phyloP scores from a whole-genome alignment of 495 filamentous ascomycete species.

The Hypoxylon lienhwacheense region DNA sequence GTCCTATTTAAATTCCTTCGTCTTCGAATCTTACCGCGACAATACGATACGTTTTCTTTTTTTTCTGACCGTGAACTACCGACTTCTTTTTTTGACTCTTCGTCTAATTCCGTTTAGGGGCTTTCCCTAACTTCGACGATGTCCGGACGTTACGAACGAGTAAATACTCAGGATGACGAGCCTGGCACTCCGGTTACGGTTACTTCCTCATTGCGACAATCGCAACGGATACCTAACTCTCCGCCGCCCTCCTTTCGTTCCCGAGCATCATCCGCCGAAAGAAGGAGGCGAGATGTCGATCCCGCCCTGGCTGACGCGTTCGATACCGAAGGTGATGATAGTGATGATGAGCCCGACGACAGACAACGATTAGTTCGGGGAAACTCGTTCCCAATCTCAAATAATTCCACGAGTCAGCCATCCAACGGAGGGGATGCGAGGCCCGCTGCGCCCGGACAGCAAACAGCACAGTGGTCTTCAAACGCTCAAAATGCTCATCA shows the following conservation, averaged over 20 bases:
- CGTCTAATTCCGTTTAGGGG: conserved; percentile 23
- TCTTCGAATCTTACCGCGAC: conserved; percentile 24
- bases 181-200: conserved; percentile 43
- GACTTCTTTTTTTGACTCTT: conserved; percentile 18
- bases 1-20: conserved; percentile 12
- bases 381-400: conserved; percentile 50
- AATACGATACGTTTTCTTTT: conserved; percentile 1
- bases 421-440: conserved; percentile 16
- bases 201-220: conserved; percentile 37
- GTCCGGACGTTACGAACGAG: conserved; percentile 81
- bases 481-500: conserved; percentile 39
- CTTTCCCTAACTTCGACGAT: conserved; percentile 53
- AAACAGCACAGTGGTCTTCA: conserved; percentile 24
- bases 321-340: conserved; percentile 72
- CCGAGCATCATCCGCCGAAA: conserved; percentile 70
- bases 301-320: conserved; percentile 88
- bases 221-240: conserved; percentile 67
- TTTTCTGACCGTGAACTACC: conserved; percentile 14
- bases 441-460: conserved; percentile 16
- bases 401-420: conserved; percentile 13
- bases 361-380: conserved; percentile 82
- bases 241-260: conserved; percentile 95
- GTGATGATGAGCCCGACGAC: conserved; percentile 77
- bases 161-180: conserved; percentile 54
- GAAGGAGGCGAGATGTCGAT: conserved; percentile 60